Base-by-base conservation (phyloP, 2,329 filamentous ascomycete genomes). In the Falciphora oryzae region DNA sequence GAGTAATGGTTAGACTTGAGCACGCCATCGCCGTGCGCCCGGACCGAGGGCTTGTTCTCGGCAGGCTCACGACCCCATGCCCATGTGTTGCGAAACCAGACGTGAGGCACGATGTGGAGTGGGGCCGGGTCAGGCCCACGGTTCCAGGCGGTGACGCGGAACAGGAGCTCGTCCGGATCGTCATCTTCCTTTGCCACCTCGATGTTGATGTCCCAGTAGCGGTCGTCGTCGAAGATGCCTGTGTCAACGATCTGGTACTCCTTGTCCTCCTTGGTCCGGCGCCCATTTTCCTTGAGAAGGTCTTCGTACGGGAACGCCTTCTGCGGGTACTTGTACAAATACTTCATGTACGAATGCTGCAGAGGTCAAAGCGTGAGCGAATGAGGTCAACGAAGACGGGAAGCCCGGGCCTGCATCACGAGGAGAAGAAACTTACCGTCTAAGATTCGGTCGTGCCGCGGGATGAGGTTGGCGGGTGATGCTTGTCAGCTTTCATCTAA, bases 81-180 rank as follows among this genome's bases (percentile, higher is more conserved):
- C 95, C 95, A 98, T 3, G 93, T 97, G 76, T 98, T 98, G 68
- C 94, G 88, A 81, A 97, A 98, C 92, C 93, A 97, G 63, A 97
- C 87, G 66, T 98, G 95, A 11, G 94, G 94, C 58, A 97, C 81
- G 72, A 98, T 97, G 76, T 98, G 95, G 64, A 98, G 80, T 28
- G 93, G 93, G 18, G 95, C 94, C 18, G 92, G 87, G 63, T 97
- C 92, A 8, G 92, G 91, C 22, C 95, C 94, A 70, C 95, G 87
- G 74, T 98, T 98, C 89, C 95, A 98, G 59, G 93, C 94, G 14
- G 94, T 97, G 59, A 98, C 90, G 72, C 95, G 91, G 80, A 97
- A 98, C 35, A 96, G 82, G 16, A 98, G 81, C 78, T 97, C 92
- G 32, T 98, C 93, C 28, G 92, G 89, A 71, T 97, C 90, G 67